Evolutionary conservation across 345 rosid genomes (phyloP).

Genomic region (Euclidium syriacum): DNA sequence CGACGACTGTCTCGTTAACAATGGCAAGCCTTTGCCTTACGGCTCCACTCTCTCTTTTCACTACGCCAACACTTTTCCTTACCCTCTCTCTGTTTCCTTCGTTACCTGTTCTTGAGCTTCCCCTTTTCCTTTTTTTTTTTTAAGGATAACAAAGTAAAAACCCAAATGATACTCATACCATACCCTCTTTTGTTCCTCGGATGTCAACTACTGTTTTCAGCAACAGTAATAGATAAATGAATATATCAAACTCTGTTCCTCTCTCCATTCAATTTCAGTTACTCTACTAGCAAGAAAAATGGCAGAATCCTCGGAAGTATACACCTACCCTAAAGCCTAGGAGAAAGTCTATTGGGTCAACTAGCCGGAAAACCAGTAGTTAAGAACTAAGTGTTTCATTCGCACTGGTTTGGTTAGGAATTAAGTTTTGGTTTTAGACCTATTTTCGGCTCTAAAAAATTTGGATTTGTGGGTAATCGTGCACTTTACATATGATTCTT

Average conservation of each 20-base stretch:
- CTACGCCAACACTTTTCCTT: constrained; percentile 70
- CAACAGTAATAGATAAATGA: constrained; percentile 2
- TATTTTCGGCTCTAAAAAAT: no score
- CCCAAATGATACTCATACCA: constrained; percentile 1
- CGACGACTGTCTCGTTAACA: constrained; percentile 83
- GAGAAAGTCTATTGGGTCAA: background rate
- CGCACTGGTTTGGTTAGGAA: no score
- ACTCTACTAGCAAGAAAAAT: background rate
- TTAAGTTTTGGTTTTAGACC: no score
- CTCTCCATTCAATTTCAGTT: background rate
- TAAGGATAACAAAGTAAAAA: constrained; percentile 18
- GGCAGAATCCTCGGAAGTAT: background rate
- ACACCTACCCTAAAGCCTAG: no score
- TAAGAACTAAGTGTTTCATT: no score
- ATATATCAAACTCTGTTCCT: background rate
- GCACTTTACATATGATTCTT: no score
- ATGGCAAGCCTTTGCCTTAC: constrained; percentile 59
- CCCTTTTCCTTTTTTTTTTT: background rate
- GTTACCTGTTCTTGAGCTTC: constrained; percentile 43
- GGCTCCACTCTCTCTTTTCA: constrained; percentile 62
- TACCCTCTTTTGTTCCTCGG: constrained; percentile 7
- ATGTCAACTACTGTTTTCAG: background rate
- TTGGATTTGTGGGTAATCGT: no score
- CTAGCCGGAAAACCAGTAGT: background rate
- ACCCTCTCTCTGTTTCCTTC: constrained; percentile 66